phyloP scores from a whole-genome alignment of 495 filamentous ascomycete species.

The Penicillium angulare region DNA sequence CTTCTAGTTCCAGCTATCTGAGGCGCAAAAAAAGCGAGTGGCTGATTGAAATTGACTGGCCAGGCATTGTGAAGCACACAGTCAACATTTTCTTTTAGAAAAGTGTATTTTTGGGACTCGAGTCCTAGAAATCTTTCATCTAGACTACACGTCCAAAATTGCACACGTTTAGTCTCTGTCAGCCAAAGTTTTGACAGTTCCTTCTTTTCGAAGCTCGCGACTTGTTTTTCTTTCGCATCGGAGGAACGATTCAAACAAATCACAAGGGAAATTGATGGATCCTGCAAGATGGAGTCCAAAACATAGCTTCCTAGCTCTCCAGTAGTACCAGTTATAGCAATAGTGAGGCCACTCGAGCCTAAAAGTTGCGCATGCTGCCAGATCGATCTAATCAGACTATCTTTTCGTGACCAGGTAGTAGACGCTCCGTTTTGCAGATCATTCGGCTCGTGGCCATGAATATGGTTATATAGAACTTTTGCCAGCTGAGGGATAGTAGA shows the following conservation, averaged over 20 bases:
- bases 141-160: conserved; percentile 49
- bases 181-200: not conserved
- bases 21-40: conserved; percentile 47
- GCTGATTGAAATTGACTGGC: conserved; percentile 59
- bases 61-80: conserved; percentile 60
- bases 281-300: conserved; percentile 22
- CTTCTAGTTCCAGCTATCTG: not conserved
- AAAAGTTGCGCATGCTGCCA: not conserved
- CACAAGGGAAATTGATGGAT: conserved; percentile 22
- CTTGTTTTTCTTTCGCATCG: conserved; percentile 25
- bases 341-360: not conserved
- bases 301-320: conserved; percentile 38
- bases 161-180: conserved; percentile 9
- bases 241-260: conserved; percentile 36
- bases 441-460: not conserved
- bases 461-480: not conserved
- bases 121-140: conserved; percentile 45
- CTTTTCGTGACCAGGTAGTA: not conserved
- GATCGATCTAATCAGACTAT: not conserved
- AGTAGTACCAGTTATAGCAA: conserved; percentile 43
- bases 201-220: conserved; percentile 4
- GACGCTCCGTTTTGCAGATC: not conserved
- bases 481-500: conserved; percentile 2
- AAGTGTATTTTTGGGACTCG: conserved; percentile 25
- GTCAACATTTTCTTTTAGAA: conserved; percentile 35